Percentiles rank a stretch among this genome's conserved stretches.
Conservation (phyloP, 2,329 filamentous ascomycete genomes). For the Venturia nashicola region DNA sequence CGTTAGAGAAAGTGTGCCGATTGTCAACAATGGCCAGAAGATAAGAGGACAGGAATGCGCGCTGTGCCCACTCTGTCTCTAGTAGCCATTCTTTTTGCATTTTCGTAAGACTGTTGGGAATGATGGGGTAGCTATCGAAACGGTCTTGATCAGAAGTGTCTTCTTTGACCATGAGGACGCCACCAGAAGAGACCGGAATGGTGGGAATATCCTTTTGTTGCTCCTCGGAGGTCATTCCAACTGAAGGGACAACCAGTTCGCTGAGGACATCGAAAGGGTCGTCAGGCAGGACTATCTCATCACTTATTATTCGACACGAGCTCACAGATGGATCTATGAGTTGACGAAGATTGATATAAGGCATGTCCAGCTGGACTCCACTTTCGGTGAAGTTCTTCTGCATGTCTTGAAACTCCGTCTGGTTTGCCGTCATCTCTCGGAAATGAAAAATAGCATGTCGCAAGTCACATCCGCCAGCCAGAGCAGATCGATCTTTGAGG, state of each 20-base stretch:
- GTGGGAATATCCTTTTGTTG: not conserved
- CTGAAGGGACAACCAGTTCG: not conserved
- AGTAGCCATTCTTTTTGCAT: slow-evolving; percentile 58
- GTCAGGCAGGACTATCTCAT: not conserved
- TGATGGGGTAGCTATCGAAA: slow-evolving; percentile 25
- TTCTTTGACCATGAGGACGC: slow-evolving; percentile 23
- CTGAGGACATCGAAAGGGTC: not conserved
- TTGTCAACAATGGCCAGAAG: slow-evolving; percentile 54
- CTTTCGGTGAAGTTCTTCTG: slow-evolving; percentile 8
- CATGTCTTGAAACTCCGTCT: not conserved
- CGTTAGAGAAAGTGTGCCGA: slow-evolving; percentile 35
- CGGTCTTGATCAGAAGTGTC: slow-evolving; percentile 17
- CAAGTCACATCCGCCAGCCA: slow-evolving; percentile 3
- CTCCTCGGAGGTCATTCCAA: not conserved
- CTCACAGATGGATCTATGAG: slow-evolving; percentile 17
- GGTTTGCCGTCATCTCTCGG: not conserved
- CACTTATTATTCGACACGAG: not conserved
- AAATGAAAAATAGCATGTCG: not conserved
- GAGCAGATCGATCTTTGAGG: slow-evolving; percentile 10
- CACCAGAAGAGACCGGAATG: slow-evolving; percentile 13
- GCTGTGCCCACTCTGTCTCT: slow-evolving; percentile 57
- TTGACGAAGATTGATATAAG: slow-evolving; percentile 19
- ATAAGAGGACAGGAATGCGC: slow-evolving; percentile 56
- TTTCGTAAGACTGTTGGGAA: slow-evolving; percentile 43
- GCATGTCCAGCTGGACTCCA: slow-evolving; percentile 16